These are phyloP conservation scores for Leccinellum rugosiceps DNA, from an alignment of 768 basidiomycete genomes.

Conservation along the genomic window DNA sequence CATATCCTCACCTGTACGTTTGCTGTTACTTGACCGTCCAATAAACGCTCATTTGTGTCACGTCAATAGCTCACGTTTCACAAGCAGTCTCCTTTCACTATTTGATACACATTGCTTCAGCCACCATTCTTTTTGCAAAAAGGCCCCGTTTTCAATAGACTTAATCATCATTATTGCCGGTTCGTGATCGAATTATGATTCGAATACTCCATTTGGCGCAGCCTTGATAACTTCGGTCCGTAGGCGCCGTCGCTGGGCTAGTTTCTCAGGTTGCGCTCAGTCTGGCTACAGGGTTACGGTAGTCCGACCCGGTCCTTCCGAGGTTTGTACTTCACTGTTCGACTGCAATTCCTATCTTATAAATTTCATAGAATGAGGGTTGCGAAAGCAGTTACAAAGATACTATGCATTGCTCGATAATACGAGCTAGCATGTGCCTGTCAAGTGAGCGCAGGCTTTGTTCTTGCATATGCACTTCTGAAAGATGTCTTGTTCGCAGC, in stretches of 20 bases:
- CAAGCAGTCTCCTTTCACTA: no score
- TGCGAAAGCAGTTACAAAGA: conserved; percentile 40
- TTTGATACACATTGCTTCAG: neutral
- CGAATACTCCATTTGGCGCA: neutral
- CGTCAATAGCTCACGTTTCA: neutral
- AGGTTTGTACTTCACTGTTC: conserved; percentile 26
- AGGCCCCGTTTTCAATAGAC: conserved; percentile 25
- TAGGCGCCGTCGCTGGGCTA: conserved; percentile 32
- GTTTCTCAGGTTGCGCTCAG: conserved; percentile 50
- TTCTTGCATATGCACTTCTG: neutral
- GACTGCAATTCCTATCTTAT: neutral
- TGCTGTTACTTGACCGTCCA: no score
- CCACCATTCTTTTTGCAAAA: conserved; percentile 2
- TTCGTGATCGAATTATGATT: conserved; percentile 6
- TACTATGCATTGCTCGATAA: conserved; percentile 29
- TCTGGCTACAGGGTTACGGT: conserved; percentile 60
- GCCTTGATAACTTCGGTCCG: neutral
- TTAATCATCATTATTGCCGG: conserved; percentile 33
- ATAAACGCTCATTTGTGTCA: no score
- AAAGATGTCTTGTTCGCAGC: conserved; percentile 31
- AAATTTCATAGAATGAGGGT: conserved; percentile 53
- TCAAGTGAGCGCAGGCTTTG: conserved; percentile 16
- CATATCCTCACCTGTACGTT: no score
- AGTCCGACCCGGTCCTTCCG: conserved; percentile 43
- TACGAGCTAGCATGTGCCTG: conserved; percentile 23